These are phyloP conservation scores for Boechera retrofracta DNA, from an alignment of 345 rosid species.

Conservation along the genomic window DNA sequence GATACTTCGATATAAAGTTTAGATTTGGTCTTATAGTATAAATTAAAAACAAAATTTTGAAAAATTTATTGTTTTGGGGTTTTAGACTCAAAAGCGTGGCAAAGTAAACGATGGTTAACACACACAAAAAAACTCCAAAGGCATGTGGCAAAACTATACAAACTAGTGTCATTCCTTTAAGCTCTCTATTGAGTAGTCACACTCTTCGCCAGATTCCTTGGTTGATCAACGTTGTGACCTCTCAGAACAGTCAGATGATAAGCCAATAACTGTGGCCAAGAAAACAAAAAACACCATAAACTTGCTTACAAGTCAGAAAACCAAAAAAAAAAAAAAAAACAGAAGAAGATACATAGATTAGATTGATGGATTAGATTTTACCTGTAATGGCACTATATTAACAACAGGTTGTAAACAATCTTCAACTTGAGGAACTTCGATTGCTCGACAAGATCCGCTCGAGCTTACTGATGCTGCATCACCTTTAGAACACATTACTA, in stretches of 20 bases:
- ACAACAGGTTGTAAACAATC: constrained; percentile 95
- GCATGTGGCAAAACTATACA: constrained; percentile 27
- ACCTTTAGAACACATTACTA: constrained; percentile 84
- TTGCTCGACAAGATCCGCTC: constrained; percentile 69
- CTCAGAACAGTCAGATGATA: constrained; percentile 88
- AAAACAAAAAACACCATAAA: constrained; percentile 1
- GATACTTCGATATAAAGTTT: background rate
- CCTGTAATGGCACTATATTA: constrained; percentile 89
- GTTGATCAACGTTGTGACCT: constrained; percentile 89
- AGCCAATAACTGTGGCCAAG: constrained; percentile 65
- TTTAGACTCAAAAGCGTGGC: constrained; percentile 9
- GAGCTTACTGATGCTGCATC: constrained; percentile 82
- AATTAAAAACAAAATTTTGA: background rate
- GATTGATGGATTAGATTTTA: constrained; percentile 32
- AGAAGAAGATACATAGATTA: background rate
- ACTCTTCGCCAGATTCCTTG: constrained; percentile 91
- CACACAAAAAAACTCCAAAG: constrained; percentile 8
- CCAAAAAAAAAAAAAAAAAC: background rate
- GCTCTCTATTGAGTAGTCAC: constrained; percentile 70
- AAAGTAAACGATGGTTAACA: background rate
- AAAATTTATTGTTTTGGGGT: background rate
- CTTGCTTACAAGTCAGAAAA: background rate
- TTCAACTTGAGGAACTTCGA: constrained; percentile 91
- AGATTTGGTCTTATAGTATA: background rate
- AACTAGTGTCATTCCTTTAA: constrained; percentile 11